A percentile compares a stretch with the other conserved stretches of the same genome.
These are phyloP conservation scores for Pseudopithomyces maydicus DNA, from an alignment of 2,329 filamentous ascomycete species.

Conservation along the genomic window DNA sequence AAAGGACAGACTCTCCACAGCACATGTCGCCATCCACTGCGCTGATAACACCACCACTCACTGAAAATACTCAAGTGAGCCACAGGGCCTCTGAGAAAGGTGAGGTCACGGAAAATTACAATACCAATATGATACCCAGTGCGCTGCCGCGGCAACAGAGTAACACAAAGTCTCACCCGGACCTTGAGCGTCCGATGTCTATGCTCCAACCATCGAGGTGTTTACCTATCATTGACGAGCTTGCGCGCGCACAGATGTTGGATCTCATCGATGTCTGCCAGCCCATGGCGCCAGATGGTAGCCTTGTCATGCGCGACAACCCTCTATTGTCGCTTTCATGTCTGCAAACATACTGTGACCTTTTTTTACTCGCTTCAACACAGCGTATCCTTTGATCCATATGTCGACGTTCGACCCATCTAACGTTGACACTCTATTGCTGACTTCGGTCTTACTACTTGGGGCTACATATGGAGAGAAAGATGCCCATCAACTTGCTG, in stretches of 20 bases:
- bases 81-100: background rate
- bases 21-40: conserved; percentile 18
- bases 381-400: conserved; percentile 64
- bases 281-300: conserved; percentile 56
- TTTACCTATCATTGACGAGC: conserved; percentile 48
- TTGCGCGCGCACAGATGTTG: conserved; percentile 51
- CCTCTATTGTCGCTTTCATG: conserved; percentile 57
- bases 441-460: conserved; percentile 62
- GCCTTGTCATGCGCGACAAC: conserved; percentile 54
- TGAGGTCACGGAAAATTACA: background rate
- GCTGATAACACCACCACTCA: conserved; percentile 26
- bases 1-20: conserved; percentile 28
- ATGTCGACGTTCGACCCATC: conserved; percentile 61
- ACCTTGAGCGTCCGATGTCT: conserved; percentile 42
- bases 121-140: background rate
- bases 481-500: conserved; percentile 63
- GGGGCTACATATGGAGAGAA: conserved; percentile 66
- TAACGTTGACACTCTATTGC: conserved; percentile 56
- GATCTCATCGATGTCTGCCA: conserved; percentile 57
- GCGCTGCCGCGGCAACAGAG: background rate
- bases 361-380: conserved; percentile 68
- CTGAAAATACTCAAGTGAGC: conserved; percentile 12
- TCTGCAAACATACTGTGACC: conserved; percentile 61
- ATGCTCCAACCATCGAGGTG: conserved; percentile 38
- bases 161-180: background rate